A percentile compares a stretch with the other conserved stretches of the same genome.
phyloP scores from a whole-genome alignment of 192 early-diverging fungal species.

The Chytriomyces sp. region DNA sequence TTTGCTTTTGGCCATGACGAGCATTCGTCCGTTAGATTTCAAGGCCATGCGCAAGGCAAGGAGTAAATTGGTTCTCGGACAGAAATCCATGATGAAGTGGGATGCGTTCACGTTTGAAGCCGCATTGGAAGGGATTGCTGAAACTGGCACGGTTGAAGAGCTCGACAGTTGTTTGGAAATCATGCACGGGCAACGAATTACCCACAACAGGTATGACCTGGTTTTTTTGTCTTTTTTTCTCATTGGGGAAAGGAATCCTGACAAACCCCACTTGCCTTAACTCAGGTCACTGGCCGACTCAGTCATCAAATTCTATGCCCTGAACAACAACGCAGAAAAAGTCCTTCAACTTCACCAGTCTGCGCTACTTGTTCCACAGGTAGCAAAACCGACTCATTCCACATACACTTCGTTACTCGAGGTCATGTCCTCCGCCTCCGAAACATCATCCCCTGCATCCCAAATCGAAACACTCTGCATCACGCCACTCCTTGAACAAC shows the following conservation, averaged over 20 bases:
- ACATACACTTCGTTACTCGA: conserved; percentile 4
- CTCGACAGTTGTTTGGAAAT: background rate
- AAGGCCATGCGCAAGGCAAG: conserved; percentile 23
- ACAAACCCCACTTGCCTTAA: background rate
- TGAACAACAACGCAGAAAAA: background rate
- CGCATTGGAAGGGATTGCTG: background rate
- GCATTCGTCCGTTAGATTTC: conserved; percentile 4
- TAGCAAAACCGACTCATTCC: background rate
- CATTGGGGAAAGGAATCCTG: background rate
- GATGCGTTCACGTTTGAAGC: background rate
- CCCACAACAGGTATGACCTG: background rate
- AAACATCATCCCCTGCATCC: no score
- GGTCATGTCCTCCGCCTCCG: background rate
- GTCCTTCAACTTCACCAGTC: background rate
- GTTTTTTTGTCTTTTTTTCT: background rate
- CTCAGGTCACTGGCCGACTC: background rate
- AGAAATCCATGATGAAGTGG: conserved; percentile 1
- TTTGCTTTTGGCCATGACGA: conserved; percentile 2
- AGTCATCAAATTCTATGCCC: conserved; percentile 1
- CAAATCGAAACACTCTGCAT: background rate
- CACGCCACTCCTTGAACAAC: background rate
- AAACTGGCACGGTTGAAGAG: conserved; percentile 10
- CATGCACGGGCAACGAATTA: background rate
- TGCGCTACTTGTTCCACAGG: background rate
- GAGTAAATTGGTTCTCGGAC: conserved; percentile 6